Evolutionary conservation across 2,329 filamentous ascomycete genomes (phyloP).

Genomic region (Fusarium sp.): DNA sequence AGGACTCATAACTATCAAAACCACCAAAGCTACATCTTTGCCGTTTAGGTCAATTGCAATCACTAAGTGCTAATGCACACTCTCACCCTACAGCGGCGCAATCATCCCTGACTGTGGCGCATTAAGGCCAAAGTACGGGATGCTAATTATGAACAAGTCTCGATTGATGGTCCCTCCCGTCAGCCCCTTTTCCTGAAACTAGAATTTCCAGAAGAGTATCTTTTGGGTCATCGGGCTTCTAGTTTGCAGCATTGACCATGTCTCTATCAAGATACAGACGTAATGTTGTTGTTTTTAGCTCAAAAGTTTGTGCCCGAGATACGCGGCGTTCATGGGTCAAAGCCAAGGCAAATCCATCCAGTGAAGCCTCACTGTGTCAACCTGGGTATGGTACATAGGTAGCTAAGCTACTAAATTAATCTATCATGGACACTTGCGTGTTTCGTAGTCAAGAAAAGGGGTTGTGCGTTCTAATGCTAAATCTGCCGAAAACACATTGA

Average conservation of each 20-base stretch:
- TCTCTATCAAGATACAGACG: slow-evolving; percentile 30
- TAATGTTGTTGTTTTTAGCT: slow-evolving; percentile 34
- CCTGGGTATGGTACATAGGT: not conserved
- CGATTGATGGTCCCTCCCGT: not conserved
- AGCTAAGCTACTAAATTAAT: slow-evolving; percentile 11
- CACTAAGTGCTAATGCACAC: not conserved
- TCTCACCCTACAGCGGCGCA: slow-evolving; percentile 2
- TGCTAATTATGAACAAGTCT: not conserved
- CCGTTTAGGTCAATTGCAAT: not conserved
- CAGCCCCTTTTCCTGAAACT: slow-evolving; percentile 6
- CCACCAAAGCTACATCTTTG: not conserved
- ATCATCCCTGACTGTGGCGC: slow-evolving; percentile 32
- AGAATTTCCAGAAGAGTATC: slow-evolving; percentile 32
- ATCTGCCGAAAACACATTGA: slow-evolving; percentile 18
- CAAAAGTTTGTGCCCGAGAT: slow-evolving; percentile 22
- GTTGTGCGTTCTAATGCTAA: slow-evolving; percentile 23
- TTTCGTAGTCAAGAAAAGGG: slow-evolving; percentile 39
- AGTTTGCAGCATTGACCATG: slow-evolving; percentile 33
- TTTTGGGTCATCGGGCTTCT: slow-evolving; percentile 8
- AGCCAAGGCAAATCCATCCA: not conserved
- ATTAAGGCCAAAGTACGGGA: not conserved
- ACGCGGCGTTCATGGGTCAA: slow-evolving; percentile 30
- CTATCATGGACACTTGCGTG: slow-evolving; percentile 27
- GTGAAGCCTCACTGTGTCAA: not conserved
- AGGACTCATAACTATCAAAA: not conserved